phyloP scores from a whole-genome alignment of 345 rosid species.

The Hibiscus tridactylites region DNA sequence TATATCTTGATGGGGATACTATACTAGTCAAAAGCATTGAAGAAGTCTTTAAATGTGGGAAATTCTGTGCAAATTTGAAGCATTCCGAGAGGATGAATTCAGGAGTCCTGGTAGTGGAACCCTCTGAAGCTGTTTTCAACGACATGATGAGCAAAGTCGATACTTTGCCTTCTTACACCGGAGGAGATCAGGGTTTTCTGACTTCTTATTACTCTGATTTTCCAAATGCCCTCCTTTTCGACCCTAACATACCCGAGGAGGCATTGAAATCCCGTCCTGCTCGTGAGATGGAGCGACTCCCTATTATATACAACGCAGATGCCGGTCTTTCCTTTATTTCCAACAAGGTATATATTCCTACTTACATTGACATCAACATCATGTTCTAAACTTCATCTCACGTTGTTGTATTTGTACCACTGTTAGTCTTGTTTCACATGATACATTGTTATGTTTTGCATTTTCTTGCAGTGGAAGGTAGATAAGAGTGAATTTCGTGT shows the following conservation, averaged over 20 bases:
- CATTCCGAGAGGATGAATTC: constrained; percentile 93
- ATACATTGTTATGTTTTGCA: not conserved
- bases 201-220: not conserved
- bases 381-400: not conserved
- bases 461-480: constrained; percentile 79
- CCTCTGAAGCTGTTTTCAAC: constrained; percentile 54
- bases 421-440: not conserved
- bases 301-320: constrained; percentile 86
- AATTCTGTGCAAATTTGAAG: constrained; percentile 90
- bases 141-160: constrained; percentile 86
- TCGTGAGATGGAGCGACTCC: constrained; percentile 84
- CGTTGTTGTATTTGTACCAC: too few species aligned
- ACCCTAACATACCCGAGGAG: not conserved
- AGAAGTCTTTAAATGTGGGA: constrained; percentile 63
- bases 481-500: constrained; percentile 75
- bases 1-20: constrained; percentile 92
- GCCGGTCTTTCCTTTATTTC: constrained; percentile 97
- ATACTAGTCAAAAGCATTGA: constrained; percentile 88
- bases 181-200: not conserved
- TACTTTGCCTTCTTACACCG: constrained; percentile 34
- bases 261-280: constrained; percentile 37
- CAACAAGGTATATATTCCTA: constrained; percentile 50
- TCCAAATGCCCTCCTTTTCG: not conserved
- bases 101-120: constrained; percentile 96
- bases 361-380: not conserved